These are phyloP conservation scores for Physcia stellaris DNA, from an alignment of 495 filamentous ascomycete species.

Conservation along the genomic window DNA sequence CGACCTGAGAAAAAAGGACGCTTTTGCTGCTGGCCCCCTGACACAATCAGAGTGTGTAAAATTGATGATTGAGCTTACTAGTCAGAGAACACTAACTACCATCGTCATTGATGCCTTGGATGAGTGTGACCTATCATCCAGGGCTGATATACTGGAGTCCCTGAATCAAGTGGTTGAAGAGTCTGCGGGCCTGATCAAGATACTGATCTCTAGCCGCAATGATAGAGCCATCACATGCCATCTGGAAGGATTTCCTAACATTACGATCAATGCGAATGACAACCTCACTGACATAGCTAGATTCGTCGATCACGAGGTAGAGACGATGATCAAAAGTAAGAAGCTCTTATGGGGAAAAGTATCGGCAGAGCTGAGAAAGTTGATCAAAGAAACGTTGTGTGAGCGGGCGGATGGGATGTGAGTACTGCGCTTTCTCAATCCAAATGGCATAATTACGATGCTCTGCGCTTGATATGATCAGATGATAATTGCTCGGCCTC, in stretches of 20 bases:
- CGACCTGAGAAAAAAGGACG: not conserved
- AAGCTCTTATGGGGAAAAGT: slow-evolving; percentile 1
- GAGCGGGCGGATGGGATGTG: slow-evolving; percentile 7
- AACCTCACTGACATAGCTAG: slow-evolving; percentile 2
- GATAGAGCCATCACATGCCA: not conserved
- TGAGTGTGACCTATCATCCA: not conserved
- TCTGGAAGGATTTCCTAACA: slow-evolving; percentile 1
- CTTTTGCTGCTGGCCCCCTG: slow-evolving; percentile 4
- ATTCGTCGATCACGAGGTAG: slow-evolving; percentile 2
- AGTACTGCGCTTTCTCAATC: not conserved
- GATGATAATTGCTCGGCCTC: no score
- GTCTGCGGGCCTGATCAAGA: slow-evolving; percentile 1
- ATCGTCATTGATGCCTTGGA: slow-evolving; percentile 4
- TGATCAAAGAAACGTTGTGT: not conserved
- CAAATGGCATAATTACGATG: not conserved
- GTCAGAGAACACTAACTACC: slow-evolving; percentile 1
- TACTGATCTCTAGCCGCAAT: not conserved
- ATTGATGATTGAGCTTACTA: slow-evolving; percentile 3
- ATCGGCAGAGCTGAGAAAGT: not conserved
- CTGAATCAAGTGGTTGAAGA: not conserved
- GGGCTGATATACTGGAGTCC: not conserved
- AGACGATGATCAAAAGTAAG: not conserved
- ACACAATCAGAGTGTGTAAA: not conserved
- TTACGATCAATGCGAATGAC: slow-evolving; percentile 1
- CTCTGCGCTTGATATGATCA: not conserved